Base-by-base conservation (phyloP, 192 early-diverging fungal species). In the Coemansia sp. region DNA sequence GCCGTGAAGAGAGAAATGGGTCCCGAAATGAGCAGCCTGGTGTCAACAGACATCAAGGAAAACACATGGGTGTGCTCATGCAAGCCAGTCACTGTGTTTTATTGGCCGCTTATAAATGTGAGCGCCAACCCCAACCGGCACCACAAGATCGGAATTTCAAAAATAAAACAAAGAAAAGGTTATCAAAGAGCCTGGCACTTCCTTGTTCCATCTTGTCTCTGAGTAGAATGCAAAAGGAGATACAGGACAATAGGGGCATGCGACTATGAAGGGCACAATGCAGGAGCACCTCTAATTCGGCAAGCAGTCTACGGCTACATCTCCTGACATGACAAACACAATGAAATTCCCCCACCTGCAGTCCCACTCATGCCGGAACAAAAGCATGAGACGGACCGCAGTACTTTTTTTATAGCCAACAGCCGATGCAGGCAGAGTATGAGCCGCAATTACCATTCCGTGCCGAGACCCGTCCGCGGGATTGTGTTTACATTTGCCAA, bases 241-340 rank as follows among this genome's bases (percentile, higher is more conserved):
- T 2, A 20, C 55, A 16, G 55, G 33, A 58, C 55, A 58, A 58
- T 58, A 58, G 16, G 16, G 33, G 55, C 55, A 18, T 58, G 55
- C 55, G 55, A 58, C 31, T 58, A 58, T 58, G 55, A 58, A 58
- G 55, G 55, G 55, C 6, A 58, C 55, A 58, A 58, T 58, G 55
- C 55, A 58, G 55, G 55, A 33, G 5, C 27, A 58, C 33, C 55
- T 58, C 55, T 58, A 58, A 58, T 34, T 34, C 31, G 13, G 55
- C 55, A 12, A 31, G 52, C 52, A 31, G 52, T 16, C 52, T 13
- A 13, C 52, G 55, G 55, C 55, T 58, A 58, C 55, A 58, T 58
- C 55, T 58, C 16, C 55, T 58, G 55, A 58, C 55, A 58, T 58
- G 55, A 58, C 55, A 58, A 12, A 58, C 29, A 58, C 55, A 58